A percentile compares a stretch with the other conserved stretches of the same genome.
Conservation (phyloP, 1,284 basidiomycete species). For the Mycena citricolor region DNA sequence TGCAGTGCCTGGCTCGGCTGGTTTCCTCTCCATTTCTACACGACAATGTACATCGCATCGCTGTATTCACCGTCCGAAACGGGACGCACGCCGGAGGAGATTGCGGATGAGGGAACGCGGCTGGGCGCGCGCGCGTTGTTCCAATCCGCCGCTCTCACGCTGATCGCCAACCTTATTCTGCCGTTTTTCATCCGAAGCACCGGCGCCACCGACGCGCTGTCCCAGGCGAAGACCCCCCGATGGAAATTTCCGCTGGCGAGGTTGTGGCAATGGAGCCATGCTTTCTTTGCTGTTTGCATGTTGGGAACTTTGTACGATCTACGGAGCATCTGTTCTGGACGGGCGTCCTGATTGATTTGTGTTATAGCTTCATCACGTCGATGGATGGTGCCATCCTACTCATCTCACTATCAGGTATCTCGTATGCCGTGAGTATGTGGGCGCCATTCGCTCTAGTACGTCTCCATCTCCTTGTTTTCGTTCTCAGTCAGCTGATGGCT, state of each 20-base stretch:
- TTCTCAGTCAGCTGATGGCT: background rate
- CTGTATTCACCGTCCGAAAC: slow-evolving; percentile 61
- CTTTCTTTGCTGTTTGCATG: slow-evolving; percentile 68
- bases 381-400: slow-evolving; percentile 65
- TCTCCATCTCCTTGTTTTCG: slow-evolving; percentile 14
- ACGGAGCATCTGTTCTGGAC: background rate
- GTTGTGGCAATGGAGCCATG: slow-evolving; percentile 71
- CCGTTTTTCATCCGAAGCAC: slow-evolving; percentile 60
- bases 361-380: slow-evolving; percentile 58
- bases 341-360: background rate
- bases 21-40: slow-evolving; percentile 91
- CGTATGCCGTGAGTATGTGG: slow-evolving; percentile 80
- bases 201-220: background rate
- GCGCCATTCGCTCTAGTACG: slow-evolving; percentile 73
- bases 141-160: slow-evolving; percentile 69
- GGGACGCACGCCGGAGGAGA: slow-evolving; percentile 20
- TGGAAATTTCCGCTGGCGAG: slow-evolving; percentile 52
- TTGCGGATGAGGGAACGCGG: slow-evolving; percentile 69
- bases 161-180: slow-evolving; percentile 67
- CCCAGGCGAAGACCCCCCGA: background rate
- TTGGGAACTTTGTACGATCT: slow-evolving; percentile 66
- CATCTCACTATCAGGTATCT: slow-evolving; percentile 68
- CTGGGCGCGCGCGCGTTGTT: slow-evolving; percentile 86
- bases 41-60: slow-evolving; percentile 84
- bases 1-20: slow-evolving; percentile 77